phyloP scores from a whole-genome alignment of 108 stramenopile genomes.

The Discostella stelligeroides region DNA sequence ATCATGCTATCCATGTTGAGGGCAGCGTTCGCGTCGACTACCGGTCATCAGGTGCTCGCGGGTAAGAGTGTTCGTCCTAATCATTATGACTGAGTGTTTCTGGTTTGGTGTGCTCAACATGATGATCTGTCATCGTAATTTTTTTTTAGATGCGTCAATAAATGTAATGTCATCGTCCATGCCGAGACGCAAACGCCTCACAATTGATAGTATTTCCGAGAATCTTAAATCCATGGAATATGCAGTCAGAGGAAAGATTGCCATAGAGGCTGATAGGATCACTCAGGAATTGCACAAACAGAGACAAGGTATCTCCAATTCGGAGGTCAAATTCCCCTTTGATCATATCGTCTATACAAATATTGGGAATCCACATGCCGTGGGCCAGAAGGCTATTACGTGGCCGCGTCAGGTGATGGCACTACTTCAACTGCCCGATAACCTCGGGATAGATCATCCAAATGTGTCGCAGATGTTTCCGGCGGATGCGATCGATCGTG shows the following conservation, averaged over 20 bases:
- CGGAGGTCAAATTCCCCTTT: slow-evolving; percentile 54
- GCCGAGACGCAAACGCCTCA: slow-evolving; percentile 53
- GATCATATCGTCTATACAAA: slow-evolving; percentile 95
- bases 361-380: slow-evolving; percentile 96
- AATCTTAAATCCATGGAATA: slow-evolving; percentile 82
- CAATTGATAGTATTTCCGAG: slow-evolving; percentile 64
- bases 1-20: slow-evolving; percentile 20
- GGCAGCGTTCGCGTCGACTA: slow-evolving; percentile 14
- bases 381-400: slow-evolving; percentile 88
- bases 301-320: slow-evolving; percentile 1
- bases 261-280: slow-evolving; percentile 83
- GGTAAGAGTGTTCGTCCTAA: not conserved
- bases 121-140: not conserved
- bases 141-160: not conserved
- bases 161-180: not conserved
- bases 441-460: slow-evolving; percentile 73
- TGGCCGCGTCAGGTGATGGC: slow-evolving; percentile 92
- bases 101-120: not conserved
- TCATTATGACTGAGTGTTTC: not conserved
- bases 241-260: slow-evolving; percentile 86
- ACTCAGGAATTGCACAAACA: slow-evolving; percentile 44
- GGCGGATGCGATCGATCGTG: slow-evolving; percentile 67
- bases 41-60: slow-evolving; percentile 12
- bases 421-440: slow-evolving; percentile 69
- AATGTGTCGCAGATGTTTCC: slow-evolving; percentile 61